Evolutionary conservation across 345 rosid genomes (phyloP).

Genomic region (Gossypium herbaceum): DNA sequence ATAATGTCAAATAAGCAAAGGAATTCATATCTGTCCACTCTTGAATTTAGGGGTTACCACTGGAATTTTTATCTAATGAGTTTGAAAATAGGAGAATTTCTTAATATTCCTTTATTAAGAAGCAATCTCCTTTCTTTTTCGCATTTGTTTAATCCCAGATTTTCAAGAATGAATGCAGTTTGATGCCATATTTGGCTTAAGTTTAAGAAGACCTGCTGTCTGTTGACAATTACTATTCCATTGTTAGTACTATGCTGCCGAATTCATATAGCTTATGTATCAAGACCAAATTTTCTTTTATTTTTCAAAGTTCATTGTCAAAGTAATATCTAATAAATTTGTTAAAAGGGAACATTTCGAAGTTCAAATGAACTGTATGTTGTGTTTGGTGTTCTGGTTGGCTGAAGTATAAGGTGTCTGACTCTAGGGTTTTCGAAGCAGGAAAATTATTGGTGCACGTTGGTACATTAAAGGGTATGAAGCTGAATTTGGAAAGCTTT

Average conservation of each 20-base stretch:
- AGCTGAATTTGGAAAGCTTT: slow-evolving; percentile 34
- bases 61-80: background rate
- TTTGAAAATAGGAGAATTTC: background rate
- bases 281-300: background rate
- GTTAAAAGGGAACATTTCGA: background rate
- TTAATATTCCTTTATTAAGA: background rate
- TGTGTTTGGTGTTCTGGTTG: background rate
- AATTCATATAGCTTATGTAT: background rate
- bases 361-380: background rate
- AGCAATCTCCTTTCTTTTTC: background rate
- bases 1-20: background rate
- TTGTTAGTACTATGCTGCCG: background rate
- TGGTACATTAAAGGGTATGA: slow-evolving; percentile 47
- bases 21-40: background rate
- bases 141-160: background rate
- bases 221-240: background rate
- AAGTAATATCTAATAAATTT: background rate
- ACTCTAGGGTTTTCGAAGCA: slow-evolving; percentile 14
- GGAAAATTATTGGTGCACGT: slow-evolving; percentile 48
- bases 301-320: background rate
- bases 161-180: background rate
- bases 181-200: background rate
- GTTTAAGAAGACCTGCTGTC: background rate
- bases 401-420: background rate
- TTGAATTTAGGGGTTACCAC: background rate